A percentile compares a stretch with the other conserved stretches of the same genome.
Evolutionary conservation across 768 basidiomycete species (phyloP).

Genomic region (Baorangia bicolor): DNA sequence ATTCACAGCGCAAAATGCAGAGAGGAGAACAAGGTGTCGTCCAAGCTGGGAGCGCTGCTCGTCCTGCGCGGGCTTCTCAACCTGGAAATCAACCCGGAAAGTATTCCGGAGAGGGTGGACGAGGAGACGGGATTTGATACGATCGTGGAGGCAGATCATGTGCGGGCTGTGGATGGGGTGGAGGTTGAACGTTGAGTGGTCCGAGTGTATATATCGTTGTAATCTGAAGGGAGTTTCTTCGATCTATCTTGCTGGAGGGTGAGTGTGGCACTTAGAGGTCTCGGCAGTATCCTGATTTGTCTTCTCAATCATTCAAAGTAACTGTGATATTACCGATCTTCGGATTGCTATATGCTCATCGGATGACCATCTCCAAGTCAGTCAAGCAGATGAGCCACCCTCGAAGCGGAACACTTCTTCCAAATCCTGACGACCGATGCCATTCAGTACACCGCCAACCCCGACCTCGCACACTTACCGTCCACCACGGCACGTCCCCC

Average conservation of each 20-base stretch:
- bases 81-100: slow-evolving; percentile 38
- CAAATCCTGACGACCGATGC: slow-evolving; percentile 36
- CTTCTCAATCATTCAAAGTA: too few species aligned
- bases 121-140: slow-evolving; percentile 42
- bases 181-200: slow-evolving; percentile 40
- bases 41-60: slow-evolving; percentile 72
- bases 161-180: slow-evolving; percentile 45
- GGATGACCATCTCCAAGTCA: background rate
- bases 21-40: slow-evolving; percentile 69
- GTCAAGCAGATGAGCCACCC: slow-evolving; percentile 27
- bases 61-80: slow-evolving; percentile 62
- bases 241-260: background rate
- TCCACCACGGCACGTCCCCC: slow-evolving; percentile 69
- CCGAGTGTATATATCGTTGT: background rate
- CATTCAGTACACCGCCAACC: background rate
- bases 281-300: too few species aligned
- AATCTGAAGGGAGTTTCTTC: background rate
- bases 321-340: background rate
- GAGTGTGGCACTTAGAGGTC: background rate
- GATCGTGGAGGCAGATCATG: slow-evolving; percentile 50
- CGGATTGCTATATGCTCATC: background rate
- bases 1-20: slow-evolving; percentile 63
- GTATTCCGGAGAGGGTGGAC: slow-evolving; percentile 35
- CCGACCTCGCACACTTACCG: slow-evolving; percentile 35
- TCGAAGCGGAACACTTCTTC: slow-evolving; percentile 77